Evolutionary conservation across 306 rosid species (phyloP).

Genomic region (Rosa rugosa): DNA sequence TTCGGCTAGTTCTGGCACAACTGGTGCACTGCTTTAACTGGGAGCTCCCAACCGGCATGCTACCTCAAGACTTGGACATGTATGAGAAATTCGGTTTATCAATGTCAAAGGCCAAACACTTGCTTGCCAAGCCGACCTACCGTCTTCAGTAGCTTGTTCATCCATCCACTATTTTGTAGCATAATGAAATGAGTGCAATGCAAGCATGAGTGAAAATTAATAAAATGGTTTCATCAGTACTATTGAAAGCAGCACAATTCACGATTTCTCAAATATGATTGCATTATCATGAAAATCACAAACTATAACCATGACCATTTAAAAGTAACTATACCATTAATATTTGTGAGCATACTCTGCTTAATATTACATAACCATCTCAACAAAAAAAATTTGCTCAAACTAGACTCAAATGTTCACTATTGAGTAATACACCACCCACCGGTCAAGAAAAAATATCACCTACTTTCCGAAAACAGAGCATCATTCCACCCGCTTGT

Average conservation of each 20-base stretch:
- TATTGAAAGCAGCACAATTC: background rate
- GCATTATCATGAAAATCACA: background rate
- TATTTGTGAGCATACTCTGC: conserved; percentile 2
- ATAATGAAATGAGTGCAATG: background rate
- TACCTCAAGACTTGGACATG: conserved; percentile 37
- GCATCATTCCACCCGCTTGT: background rate
- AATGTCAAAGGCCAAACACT: conserved; percentile 4
- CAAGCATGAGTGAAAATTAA: background rate
- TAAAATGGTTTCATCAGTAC: background rate
- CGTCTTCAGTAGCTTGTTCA: background rate
- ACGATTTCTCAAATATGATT: background rate
- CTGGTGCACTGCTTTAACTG: conserved; percentile 44
- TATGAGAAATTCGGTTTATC: conserved; percentile 22
- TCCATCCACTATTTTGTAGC: background rate
- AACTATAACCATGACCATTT: background rate
- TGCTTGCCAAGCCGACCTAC: conserved; percentile 24
- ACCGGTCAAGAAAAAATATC: background rate
- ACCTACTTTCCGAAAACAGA: background rate
- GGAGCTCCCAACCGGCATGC: conserved; percentile 31
- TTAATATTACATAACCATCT: conserved; percentile 18
- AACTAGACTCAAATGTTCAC: conserved; percentile 13
- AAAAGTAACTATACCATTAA: conserved; percentile 11
- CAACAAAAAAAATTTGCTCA: conserved; percentile 1
- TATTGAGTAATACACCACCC: conserved; percentile 8
- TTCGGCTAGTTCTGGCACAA: conserved; percentile 10